phyloP scores from a whole-genome alignment of 108 stramenopile genomes.

The Conticribra weissflogii region DNA sequence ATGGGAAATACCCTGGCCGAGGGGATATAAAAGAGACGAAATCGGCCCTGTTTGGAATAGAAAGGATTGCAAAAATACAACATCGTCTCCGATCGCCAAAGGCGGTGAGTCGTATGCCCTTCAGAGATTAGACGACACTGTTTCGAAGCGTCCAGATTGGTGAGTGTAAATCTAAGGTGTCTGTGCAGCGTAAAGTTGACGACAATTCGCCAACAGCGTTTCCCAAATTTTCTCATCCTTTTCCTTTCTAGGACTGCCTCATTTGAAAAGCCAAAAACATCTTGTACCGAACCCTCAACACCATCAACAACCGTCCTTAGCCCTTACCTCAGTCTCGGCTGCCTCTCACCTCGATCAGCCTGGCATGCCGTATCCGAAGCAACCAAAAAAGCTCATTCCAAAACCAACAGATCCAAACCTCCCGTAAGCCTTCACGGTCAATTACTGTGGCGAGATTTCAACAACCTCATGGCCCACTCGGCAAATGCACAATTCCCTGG shows the following conservation, averaged over 20 bases:
- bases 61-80: conserved; percentile 51
- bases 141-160: conserved; percentile 46
- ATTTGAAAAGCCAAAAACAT: conserved; percentile 97
- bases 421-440: conserved; percentile 95
- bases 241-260: conserved; percentile 69
- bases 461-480: conserved; percentile 83
- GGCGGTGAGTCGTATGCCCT: conserved; percentile 72
- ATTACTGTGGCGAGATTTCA: conserved; percentile 94
- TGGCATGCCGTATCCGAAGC: conserved; percentile 69
- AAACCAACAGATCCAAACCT: conserved; percentile 74
- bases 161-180: conserved; percentile 1
- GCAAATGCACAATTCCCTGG: conserved; percentile 57
- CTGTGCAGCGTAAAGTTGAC: too few relatives aligned
- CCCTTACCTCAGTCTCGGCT: conserved; percentile 76
- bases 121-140: conserved; percentile 48
- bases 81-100: conserved; percentile 22
- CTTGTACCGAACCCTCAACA: conserved; percentile 68
- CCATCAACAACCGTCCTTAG: conserved; percentile 83
- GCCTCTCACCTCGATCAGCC: conserved; percentile 65
- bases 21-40: conserved; percentile 46
- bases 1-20: conserved; percentile 65
- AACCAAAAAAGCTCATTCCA: conserved; percentile 35
- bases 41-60: conserved; percentile 65
- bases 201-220: too few relatives aligned
- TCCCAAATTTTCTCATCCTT: too few relatives aligned